A percentile compares a stretch with the other conserved stretches of the same genome.
Conservation (phyloP, 805 yeast genomes). For the Candida dendrica region DNA sequence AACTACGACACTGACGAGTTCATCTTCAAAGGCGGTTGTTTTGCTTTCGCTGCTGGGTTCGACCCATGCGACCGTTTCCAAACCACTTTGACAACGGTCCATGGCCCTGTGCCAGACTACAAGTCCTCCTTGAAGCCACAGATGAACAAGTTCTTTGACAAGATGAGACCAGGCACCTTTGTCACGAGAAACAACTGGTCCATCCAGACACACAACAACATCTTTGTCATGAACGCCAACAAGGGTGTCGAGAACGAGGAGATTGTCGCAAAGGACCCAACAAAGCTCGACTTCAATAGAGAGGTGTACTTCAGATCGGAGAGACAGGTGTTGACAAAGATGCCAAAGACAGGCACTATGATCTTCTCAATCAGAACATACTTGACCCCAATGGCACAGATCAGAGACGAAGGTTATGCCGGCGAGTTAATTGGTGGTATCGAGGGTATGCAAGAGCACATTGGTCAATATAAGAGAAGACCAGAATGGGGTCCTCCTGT, state of each 20-base stretch:
- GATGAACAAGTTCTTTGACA: slow-evolving; percentile 61
- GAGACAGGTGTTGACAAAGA: slow-evolving; percentile 47
- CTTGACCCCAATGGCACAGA: slow-evolving; percentile 40
- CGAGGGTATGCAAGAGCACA: slow-evolving; percentile 49
- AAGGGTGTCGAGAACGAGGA: slow-evolving; percentile 23
- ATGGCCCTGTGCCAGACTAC: slow-evolving; percentile 69
- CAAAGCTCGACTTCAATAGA: slow-evolving; percentile 26
- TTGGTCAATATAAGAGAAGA: slow-evolving; percentile 56
- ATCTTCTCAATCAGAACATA: slow-evolving; percentile 53
- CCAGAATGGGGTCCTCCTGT: slow-evolving; percentile 69
- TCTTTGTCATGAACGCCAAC: slow-evolving; percentile 41
- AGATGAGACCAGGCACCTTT: slow-evolving; percentile 43
- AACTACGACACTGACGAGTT: slow-evolving; percentile 45
- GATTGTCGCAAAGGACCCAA: slow-evolving; percentile 26
- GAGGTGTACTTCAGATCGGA: slow-evolving; percentile 51
- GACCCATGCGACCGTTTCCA: slow-evolving; percentile 50
- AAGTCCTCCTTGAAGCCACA: slow-evolving; percentile 44
- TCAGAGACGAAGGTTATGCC: slow-evolving; percentile 38
- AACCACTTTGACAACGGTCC: slow-evolving; percentile 51
- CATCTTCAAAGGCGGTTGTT: slow-evolving; percentile 47
- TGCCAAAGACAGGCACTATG: slow-evolving; percentile 40
- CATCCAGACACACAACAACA: slow-evolving; percentile 49
- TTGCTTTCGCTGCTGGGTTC: slow-evolving; percentile 70
- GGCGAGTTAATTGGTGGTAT: slow-evolving; percentile 56
- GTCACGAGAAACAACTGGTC: slow-evolving; percentile 69